A percentile compares a stretch with the other conserved stretches of the same genome.
These are phyloP conservation scores for Neofusicoccum ribis DNA, from an alignment of 2,329 filamentous ascomycete species.

Conservation along the genomic window DNA sequence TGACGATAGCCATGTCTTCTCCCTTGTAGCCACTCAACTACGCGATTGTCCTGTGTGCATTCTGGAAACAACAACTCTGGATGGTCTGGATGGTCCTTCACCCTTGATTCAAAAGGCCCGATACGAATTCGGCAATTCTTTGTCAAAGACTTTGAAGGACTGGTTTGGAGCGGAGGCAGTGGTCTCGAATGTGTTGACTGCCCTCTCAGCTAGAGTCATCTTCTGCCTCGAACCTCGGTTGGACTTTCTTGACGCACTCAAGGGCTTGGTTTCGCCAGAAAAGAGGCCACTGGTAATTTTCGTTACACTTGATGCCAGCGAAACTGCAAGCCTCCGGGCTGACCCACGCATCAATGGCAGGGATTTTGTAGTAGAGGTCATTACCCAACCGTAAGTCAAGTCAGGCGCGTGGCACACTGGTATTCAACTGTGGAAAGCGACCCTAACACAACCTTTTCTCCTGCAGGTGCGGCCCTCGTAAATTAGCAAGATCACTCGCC, in stretches of 20 bases:
- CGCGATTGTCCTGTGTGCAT: conserved; percentile 30
- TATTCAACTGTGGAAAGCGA: too few species aligned
- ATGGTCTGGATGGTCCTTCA: neutral
- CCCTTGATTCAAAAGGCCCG: neutral
- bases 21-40: neutral
- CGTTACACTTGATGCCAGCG: conserved; percentile 33
- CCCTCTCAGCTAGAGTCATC: conserved; percentile 28
- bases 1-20: neutral
- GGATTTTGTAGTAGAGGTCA: conserved; percentile 35
- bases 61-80: conserved; percentile 23
- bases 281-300: conserved; percentile 31
- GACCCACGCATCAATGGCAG: conserved; percentile 32
- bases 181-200: neutral
- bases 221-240: conserved; percentile 36
- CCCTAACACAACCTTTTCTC: neutral
- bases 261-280: neutral
- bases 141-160: conserved; percentile 26
- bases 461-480: conserved; percentile 34
- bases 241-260: conserved; percentile 31
- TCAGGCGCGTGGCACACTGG: too few species aligned
- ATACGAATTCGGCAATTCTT: conserved; percentile 24
- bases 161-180: conserved; percentile 17
- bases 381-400: conserved; percentile 35
- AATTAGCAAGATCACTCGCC: conserved; percentile 32
- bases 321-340: conserved; percentile 35